phyloP scores from a whole-genome alignment of 129 eudicot genomes.

The Sambucus nigra region DNA sequence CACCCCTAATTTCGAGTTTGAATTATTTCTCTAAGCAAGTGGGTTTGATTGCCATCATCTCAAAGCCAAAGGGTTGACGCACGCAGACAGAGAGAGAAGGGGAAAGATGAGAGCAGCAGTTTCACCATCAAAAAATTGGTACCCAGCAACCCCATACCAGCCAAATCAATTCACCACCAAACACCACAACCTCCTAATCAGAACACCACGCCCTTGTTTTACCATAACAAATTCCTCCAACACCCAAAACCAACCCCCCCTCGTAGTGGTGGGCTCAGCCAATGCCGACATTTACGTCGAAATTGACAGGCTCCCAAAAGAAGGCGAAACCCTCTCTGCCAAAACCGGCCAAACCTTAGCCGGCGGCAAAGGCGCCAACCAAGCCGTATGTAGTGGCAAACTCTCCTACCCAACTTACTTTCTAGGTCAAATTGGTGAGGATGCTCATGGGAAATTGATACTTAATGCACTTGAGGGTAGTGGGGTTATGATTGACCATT shows the following conservation, averaged over 20 bases:
- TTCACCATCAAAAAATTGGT: constrained; percentile 39
- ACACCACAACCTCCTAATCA: constrained; percentile 9
- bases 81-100: too few relatives aligned
- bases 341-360: constrained; percentile 75
- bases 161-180: constrained; percentile 12
- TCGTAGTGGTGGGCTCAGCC: constrained; percentile 95
- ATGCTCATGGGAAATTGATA: constrained; percentile 70
- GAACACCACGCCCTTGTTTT: constrained; percentile 15
- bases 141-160: constrained; percentile 10
- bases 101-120: constrained; percentile 25
- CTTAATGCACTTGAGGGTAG: constrained; percentile 50
- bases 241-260: constrained; percentile 13
- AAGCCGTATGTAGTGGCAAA: constrained; percentile 76
- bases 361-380: constrained; percentile 95
- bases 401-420: constrained; percentile 72
- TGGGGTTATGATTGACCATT: constrained; percentile 53
- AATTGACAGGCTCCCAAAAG: constrained; percentile 60
- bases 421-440: constrained; percentile 67
- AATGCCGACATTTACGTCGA: constrained; percentile 91
- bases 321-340: constrained; percentile 84
- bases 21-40: too few relatives aligned
- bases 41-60: too few relatives aligned
- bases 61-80: too few relatives aligned
- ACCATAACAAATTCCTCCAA: constrained; percentile 29
- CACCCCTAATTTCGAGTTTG: too few relatives aligned